Evolutionary conservation across 768 basidiomycete species (phyloP), one percentile per base, ranked within the genome.

Genomic region (Pseudohyphozyma bogoriensis): DNA sequence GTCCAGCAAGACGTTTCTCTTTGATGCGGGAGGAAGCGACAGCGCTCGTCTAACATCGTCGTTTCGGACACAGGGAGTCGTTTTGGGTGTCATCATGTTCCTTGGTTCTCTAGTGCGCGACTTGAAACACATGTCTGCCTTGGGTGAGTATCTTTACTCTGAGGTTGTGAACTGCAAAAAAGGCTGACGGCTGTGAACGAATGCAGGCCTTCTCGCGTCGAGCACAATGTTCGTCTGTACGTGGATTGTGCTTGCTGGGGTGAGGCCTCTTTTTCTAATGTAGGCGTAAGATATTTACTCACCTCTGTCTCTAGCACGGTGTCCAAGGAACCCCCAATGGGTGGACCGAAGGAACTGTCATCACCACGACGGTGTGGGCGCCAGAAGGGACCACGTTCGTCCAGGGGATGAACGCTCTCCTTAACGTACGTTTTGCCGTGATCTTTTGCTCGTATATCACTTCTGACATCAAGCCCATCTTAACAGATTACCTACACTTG

Each of bases 181-280:
- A n/a, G n/a, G n/a, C n/a, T n/a, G n/a, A n/a, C n/a, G n/a, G n/a
- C n/a, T n/a, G n/a, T n/a, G n/a, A n/a, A n/a, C n/a, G n/a, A n/a
- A n/a, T n/a, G n/a, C n/a, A n/a, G n/a, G n/a, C 9, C 68, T 73
- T 3, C 74, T 79, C 65, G 67, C 67, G 1, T 76, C 76, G 45
- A 74, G 74, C 5, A 79, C 78, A 0, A 80, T 80, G 79, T 77
- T 77, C 33, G 72, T 79, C 49, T 77, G 78, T 9, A 75, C 78
- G 12, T 59, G 79, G 0, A 70, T 80, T 20, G 72, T 76, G 0
- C 74, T 78, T 51, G 72, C 76, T n/a, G n/a, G n/a, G n/a, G n/a
- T n/a, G n/a, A n/a, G n/a, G n/a, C n/a, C n/a, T n/a, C n/a, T n/a
- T n/a, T n/a, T n/a, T n/a, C n/a, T n/a, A n/a, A n/a, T n/a, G n/a